A percentile compares a stretch with the other conserved stretches of the same genome.
Evolutionary conservation across 352 stramenopile genomes (phyloP).

Genomic region (Phytopythium kandeliae): DNA sequence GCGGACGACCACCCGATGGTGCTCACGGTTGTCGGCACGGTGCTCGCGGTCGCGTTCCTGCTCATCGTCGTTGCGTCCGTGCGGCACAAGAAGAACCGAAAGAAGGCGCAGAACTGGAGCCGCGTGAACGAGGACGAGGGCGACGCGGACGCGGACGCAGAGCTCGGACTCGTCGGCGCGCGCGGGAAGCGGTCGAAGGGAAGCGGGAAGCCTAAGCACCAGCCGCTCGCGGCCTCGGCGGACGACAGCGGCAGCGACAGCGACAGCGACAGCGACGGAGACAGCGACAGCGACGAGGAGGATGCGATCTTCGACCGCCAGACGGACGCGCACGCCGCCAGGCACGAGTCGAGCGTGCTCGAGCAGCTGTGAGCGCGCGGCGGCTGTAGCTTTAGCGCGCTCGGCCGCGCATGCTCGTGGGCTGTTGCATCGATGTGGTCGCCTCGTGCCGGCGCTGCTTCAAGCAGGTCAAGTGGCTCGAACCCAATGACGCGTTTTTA

Average conservation of each 20-base stretch:
- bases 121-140: conserved; percentile 58
- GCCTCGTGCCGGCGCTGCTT: too few species aligned
- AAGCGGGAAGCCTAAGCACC: conserved; percentile 23
- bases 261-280: conserved; percentile 22
- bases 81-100: conserved; percentile 50
- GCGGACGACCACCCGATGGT: conserved; percentile 55
- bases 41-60: conserved; percentile 70
- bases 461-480: too few species aligned
- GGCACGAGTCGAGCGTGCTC: conserved; percentile 48
- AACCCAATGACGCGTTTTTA: too few species aligned
- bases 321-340: conserved; percentile 23
- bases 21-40: conserved; percentile 61
- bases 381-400: too few species aligned
- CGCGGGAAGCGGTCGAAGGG: conserved; percentile 10
- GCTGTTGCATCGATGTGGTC: too few species aligned
- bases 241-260: too few species aligned
- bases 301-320: conserved; percentile 69
- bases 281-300: conserved; percentile 49
- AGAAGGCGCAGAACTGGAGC: conserved; percentile 54
- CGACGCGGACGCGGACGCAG: conserved; percentile 37
- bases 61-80: conserved; percentile 56
- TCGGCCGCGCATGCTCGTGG: too few species aligned
- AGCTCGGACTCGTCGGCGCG: conserved; percentile 39
- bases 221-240: conserved; percentile 25
- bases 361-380: conserved; percentile 47